A percentile compares a stretch with the other conserved stretches of the same genome.
phyloP scores from a whole-genome alignment of 2,329 filamentous ascomycete genomes.

The Neofusicoccum sp. region DNA sequence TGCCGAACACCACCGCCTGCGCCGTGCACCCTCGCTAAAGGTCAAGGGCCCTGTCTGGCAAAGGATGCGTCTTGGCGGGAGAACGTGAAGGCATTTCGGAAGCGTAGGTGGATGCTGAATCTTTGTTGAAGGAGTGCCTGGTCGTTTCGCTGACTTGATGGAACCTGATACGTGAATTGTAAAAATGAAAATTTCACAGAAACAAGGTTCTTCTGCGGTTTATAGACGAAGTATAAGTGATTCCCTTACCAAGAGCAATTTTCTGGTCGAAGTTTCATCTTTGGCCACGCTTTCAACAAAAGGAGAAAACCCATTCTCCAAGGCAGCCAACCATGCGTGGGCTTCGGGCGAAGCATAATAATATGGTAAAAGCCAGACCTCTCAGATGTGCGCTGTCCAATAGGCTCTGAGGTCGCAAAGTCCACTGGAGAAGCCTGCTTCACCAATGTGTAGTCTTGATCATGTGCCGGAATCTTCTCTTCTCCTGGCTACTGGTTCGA shows the following conservation, averaged over 20 bases:
- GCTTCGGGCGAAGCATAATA: not conserved
- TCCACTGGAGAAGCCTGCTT: not conserved
- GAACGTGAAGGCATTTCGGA: not conserved
- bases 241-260: no score
- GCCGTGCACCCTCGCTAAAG: slow-evolving; percentile 12
- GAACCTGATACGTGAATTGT: no score
- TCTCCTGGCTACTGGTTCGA: not conserved
- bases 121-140: not conserved
- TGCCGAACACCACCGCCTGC: slow-evolving; percentile 4
- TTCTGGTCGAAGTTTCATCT: no score
- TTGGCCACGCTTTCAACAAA: no score
- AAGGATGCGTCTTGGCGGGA: not conserved
- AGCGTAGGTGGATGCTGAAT: not conserved
- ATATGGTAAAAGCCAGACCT: not conserved
- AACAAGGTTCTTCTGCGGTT: no score
- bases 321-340: no score
- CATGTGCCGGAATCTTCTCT: not conserved
- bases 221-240: no score
- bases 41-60: not conserved
- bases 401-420: not conserved
- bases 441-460: not conserved
- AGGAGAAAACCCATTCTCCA: no score
- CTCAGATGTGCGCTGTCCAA: not conserved
- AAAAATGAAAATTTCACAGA: no score
- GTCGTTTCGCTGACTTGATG: no score